These are phyloP conservation scores for Calonectria fujianensis DNA, from an alignment of 2,329 filamentous ascomycete genomes.

Conservation along the genomic window DNA sequence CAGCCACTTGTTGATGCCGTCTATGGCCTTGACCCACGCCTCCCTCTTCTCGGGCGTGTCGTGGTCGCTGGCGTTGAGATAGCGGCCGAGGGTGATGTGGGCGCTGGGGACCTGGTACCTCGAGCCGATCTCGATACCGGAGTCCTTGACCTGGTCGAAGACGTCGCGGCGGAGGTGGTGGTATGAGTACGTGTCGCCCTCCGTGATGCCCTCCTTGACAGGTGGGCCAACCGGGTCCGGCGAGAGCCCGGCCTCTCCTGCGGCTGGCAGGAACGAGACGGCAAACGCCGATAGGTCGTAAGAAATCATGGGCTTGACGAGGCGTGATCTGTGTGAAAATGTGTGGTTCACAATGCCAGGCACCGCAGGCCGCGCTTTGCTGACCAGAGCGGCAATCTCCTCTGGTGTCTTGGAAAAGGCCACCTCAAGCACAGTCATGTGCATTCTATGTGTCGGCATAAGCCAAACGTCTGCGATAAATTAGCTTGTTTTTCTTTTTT, in stretches of 20 bases:
- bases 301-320: slow-evolving; percentile 88
- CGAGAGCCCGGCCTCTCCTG: slow-evolving; percentile 71
- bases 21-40: slow-evolving; percentile 81
- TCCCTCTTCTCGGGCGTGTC: slow-evolving; percentile 74
- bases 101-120: slow-evolving; percentile 93
- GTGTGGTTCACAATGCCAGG: slow-evolving; percentile 80
- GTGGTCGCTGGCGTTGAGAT: slow-evolving; percentile 81
- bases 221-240: slow-evolving; percentile 64
- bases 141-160: slow-evolving; percentile 75
- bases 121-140: slow-evolving; percentile 82
- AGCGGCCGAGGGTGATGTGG: slow-evolving; percentile 91
- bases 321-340: slow-evolving; percentile 79
- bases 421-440: slow-evolving; percentile 90
- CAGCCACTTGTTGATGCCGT: slow-evolving; percentile 86
- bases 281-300: slow-evolving; percentile 92
- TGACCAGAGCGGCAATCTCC: slow-evolving; percentile 80
- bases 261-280: slow-evolving; percentile 89
- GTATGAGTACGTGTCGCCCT: slow-evolving; percentile 85
- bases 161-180: slow-evolving; percentile 91
- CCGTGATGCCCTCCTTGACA: slow-evolving; percentile 58
- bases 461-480: slow-evolving; percentile 82
- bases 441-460: slow-evolving; percentile 86
- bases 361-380: slow-evolving; percentile 73
- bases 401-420: slow-evolving; percentile 84
- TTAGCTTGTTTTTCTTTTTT: neutral